Base-by-base conservation (phyloP, 2,329 filamentous ascomycete species). In the Sarocladiaceae sp. region DNA sequence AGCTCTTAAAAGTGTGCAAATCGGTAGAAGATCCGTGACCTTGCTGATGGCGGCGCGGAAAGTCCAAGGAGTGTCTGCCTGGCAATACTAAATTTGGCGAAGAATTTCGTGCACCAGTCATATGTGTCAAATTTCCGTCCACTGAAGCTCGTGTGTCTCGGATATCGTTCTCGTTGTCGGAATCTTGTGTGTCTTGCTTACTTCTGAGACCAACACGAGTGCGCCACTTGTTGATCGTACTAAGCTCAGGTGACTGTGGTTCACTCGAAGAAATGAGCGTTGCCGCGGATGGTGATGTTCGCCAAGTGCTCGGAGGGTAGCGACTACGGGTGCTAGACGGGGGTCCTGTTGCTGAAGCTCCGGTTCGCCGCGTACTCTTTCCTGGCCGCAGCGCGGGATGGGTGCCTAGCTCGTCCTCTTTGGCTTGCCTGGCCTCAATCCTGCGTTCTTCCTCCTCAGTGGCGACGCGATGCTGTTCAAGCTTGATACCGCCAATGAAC, bases 401-500 rank as follows among this genome's bases (percentile, higher is more conserved):
- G 4, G 68, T 60, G 22, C 57, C 62, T 5, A 57, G 31, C 18
- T 36, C 33, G 10, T 48, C 44, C 44, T 48, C 58, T 12, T 61
- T 58, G 6, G 60, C 58, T 3, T 63, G 59, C 10, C 58, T 60
- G 1, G 59, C 58, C 35, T 62, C 59, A 31, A 69, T 17, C 10
- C 22, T 48, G 7, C 25, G 28, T 18, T 48, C 26, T 17, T 48
- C 47, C 4, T 36, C 59, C 8, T 64, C 58, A 17, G 65, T 65
- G 1, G 63, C 63, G 7, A 71, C 63, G 42, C 65, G 65, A 52
- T 72, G 63, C 44, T 69, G 62, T 44, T 72, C 71, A 15, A 73
- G 61, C 52, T 73, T 74, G 51, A 67, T 66, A 18, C 68, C 70
- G 1, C 72, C 70, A 22, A 75, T 66, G 55, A 75, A 75, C 12